Conservation (phyloP, 441 rosid genomes). For the Adansonia grandidieri region DNA sequence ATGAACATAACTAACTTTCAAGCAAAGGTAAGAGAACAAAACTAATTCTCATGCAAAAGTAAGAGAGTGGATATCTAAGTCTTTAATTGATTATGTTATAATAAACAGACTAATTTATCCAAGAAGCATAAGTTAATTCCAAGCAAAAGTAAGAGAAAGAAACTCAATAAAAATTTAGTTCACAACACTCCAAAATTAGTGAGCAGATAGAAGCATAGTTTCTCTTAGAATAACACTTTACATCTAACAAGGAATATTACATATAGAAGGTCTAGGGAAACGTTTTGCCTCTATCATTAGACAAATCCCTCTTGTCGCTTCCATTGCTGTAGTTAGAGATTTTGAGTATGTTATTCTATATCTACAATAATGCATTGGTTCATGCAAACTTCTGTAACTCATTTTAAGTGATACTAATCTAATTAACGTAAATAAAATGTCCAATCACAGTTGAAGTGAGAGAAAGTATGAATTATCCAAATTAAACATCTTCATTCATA, state of each 20-base stretch:
- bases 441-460: not conserved
- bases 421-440: not conserved
- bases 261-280: conserved; percentile 91
- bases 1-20: too few species aligned
- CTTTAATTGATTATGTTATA: too few species aligned
- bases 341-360: conserved; percentile 83
- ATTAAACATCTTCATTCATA: not conserved
- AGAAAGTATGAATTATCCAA: not conserved
- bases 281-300: conserved; percentile 88
- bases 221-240: too few species aligned
- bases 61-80: too few species aligned
- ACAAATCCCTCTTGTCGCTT: conserved; percentile 86
- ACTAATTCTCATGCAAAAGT: too few species aligned
- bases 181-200: too few species aligned
- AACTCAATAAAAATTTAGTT: too few species aligned
- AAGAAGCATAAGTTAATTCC: too few species aligned
- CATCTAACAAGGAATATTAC: conserved; percentile 51
- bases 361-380: conserved; percentile 67
- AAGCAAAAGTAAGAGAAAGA: too few species aligned
- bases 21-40: too few species aligned
- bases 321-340: conserved; percentile 84
- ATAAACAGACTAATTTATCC: too few species aligned
- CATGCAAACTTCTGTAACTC: conserved; percentile 36
- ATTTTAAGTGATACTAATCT: conserved; percentile 12
- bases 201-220: too few species aligned